A percentile compares a stretch with the other conserved stretches of the same genome.
These are phyloP conservation scores for Saccharomycopsis malanga DNA, from an alignment of 805 yeast species.

Conservation along the genomic window DNA sequence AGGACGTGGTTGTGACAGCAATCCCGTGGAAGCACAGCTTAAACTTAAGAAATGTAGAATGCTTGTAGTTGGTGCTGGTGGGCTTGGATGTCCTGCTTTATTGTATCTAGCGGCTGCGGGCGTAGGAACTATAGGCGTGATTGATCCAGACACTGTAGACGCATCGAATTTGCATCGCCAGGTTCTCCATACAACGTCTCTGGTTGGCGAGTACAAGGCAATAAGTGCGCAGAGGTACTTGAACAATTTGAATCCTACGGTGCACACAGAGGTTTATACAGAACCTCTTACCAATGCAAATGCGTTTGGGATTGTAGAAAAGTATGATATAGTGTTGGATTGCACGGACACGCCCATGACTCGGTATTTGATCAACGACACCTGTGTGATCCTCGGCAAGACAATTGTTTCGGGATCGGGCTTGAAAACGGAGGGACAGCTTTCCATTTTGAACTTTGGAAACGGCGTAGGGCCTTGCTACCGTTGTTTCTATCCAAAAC, in stretches of 20 bases:
- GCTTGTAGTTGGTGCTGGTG: slow-evolving; percentile 92
- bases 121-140: slow-evolving; percentile 74
- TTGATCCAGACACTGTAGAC: slow-evolving; percentile 84
- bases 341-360: slow-evolving; percentile 93
- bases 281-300: slow-evolving; percentile 46
- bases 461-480: slow-evolving; percentile 86
- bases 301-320: slow-evolving; percentile 53
- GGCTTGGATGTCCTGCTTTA: slow-evolving; percentile 88
- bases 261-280: slow-evolving; percentile 46
- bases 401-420: slow-evolving; percentile 92
- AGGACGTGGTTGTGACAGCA: slow-evolving; percentile 16
- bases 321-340: slow-evolving; percentile 75
- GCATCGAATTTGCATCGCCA: slow-evolving; percentile 85
- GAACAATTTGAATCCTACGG: slow-evolving; percentile 57
- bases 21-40: slow-evolving; percentile 42
- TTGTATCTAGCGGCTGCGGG: slow-evolving; percentile 86
- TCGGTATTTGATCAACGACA: slow-evolving; percentile 81
- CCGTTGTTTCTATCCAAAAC: slow-evolving; percentile 84
- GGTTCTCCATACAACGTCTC: slow-evolving; percentile 61
- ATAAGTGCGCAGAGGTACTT: slow-evolving; percentile 66
- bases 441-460: slow-evolving; percentile 64
- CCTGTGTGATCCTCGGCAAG: slow-evolving; percentile 57
- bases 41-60: slow-evolving; percentile 51
- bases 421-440: slow-evolving; percentile 83
- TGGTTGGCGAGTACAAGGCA: slow-evolving; percentile 66